Evolutionary conservation across 352 stramenopile species (phyloP).

Genomic region (Discostella stelligera): DNA sequence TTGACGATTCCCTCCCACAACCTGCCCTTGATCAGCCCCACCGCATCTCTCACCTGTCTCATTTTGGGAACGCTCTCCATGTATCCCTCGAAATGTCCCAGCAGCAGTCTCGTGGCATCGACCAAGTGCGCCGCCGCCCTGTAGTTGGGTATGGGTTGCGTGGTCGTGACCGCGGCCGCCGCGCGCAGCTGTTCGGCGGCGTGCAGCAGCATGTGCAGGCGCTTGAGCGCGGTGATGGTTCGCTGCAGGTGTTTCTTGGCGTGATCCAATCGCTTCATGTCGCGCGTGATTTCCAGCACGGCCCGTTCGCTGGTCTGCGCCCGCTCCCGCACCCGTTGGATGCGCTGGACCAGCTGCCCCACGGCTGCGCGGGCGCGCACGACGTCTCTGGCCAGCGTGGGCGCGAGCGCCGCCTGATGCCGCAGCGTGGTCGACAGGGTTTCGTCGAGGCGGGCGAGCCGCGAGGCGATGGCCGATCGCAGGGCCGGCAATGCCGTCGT

Average conservation of each 20-base stretch:
- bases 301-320: constrained; percentile 93
- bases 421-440: constrained; percentile 69
- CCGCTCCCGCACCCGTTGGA: constrained; percentile 91
- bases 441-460: constrained; percentile 69
- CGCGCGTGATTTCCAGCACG: constrained; percentile 96
- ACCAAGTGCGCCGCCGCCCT: constrained; percentile 93
- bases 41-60: constrained; percentile 88
- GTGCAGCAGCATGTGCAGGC: constrained; percentile 97
- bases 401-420: constrained; percentile 63
- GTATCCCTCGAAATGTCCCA: constrained; percentile 96
- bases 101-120: constrained; percentile 93
- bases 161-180: constrained; percentile 44
- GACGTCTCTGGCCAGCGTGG: constrained; percentile 59
- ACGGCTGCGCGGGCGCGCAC: constrained; percentile 84
- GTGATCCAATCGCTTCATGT: constrained; percentile 98
- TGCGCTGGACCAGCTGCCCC: constrained; percentile 89
- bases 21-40: constrained; percentile 87
- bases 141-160: constrained; percentile 81
- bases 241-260: constrained; percentile 95
- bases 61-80: constrained; percentile 84
- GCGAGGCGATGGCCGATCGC: constrained; percentile 58
- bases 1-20: constrained; percentile 63
- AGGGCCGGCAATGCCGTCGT: constrained; percentile 63
- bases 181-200: constrained; percentile 89
- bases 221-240: constrained; percentile 93